phyloP scores from a whole-genome alignment of 2,329 filamentous ascomycete species.

The Cladosporium cucumerinum region DNA sequence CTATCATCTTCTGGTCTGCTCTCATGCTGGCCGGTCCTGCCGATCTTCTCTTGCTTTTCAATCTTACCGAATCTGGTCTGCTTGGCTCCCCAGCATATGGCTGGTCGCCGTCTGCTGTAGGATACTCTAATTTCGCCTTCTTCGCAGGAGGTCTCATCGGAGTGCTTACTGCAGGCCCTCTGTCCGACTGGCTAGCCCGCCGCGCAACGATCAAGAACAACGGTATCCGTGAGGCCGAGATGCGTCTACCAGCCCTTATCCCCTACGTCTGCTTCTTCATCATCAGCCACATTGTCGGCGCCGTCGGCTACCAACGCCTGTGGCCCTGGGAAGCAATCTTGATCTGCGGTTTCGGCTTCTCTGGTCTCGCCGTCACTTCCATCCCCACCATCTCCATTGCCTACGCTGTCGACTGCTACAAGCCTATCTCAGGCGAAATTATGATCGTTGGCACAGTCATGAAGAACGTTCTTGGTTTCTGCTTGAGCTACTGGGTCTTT shows the following conservation, averaged over 20 bases:
- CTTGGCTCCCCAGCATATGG: conserved; percentile 43
- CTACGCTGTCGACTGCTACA: conserved; percentile 48
- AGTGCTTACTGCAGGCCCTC: conserved; percentile 50
- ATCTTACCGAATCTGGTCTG: conserved; percentile 50
- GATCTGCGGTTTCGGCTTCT: conserved; percentile 48
- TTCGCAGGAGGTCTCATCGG: conserved; percentile 43
- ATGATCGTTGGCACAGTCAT: conserved; percentile 45
- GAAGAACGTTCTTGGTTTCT: conserved; percentile 46
- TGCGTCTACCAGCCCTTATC: conserved; percentile 55
- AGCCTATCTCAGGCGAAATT: conserved; percentile 45
- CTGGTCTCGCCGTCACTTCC: conserved; percentile 41
- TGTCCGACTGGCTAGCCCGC: conserved; percentile 53
- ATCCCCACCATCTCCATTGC: conserved; percentile 44
- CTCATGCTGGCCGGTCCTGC: conserved; percentile 35
- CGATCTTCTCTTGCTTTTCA: conserved; percentile 48
- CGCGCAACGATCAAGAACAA: conserved; percentile 51
- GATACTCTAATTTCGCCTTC: conserved; percentile 50
- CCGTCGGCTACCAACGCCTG: conserved; percentile 46
- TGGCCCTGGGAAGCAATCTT: conserved; percentile 52
- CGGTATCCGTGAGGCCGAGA: conserved; percentile 58
- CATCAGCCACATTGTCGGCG: conserved; percentile 48
- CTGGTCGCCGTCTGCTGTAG: conserved; percentile 44
- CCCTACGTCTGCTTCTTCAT: conserved; percentile 52
- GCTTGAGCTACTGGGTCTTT: conserved; percentile 43
- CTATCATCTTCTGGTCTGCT: conserved; percentile 42